A percentile compares a stretch with the other conserved stretches of the same genome.
These are phyloP conservation scores for Tulasnella sp. DNA, from an alignment of 768 basidiomycete genomes.

Conservation along the genomic window DNA sequence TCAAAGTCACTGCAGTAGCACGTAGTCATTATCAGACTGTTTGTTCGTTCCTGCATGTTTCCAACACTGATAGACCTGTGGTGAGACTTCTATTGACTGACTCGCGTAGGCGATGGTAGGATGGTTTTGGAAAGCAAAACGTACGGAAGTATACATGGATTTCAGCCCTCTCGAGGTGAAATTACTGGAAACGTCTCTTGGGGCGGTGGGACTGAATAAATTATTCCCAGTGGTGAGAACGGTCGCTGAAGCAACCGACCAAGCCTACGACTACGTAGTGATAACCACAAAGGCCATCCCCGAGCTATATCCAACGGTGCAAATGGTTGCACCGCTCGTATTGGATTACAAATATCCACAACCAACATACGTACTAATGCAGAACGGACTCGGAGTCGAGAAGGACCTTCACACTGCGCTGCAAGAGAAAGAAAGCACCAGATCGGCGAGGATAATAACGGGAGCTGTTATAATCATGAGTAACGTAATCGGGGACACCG, in stretches of 20 bases:
- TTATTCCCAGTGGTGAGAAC: constrained; percentile 52
- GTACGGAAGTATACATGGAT: constrained; percentile 55
- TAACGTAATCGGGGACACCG: constrained; percentile 2
- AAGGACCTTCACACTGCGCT: constrained; percentile 57
- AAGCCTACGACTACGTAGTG: constrained; percentile 60
- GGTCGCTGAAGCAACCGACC: constrained; percentile 57
- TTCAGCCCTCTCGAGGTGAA: constrained; percentile 61
- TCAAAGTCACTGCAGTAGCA: constrained; percentile 69
- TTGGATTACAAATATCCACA: constrained; percentile 48
- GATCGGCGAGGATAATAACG: constrained; percentile 8
- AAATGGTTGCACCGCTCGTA: constrained; percentile 56
- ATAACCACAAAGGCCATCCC: constrained; percentile 69
- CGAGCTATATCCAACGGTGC: constrained; percentile 56
- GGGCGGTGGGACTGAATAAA: constrained; percentile 24
- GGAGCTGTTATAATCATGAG: not conserved
- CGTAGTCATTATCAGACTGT: constrained; percentile 60
- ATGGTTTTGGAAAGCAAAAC: constrained; percentile 55
- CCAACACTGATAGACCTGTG: not conserved
- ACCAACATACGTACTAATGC: constrained; percentile 59
- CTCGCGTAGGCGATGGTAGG: constrained; percentile 33
- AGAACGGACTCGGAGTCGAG: constrained; percentile 74
- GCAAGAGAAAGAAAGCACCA: constrained; percentile 38
- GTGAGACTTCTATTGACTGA: not conserved
- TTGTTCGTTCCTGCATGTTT: constrained; percentile 41
- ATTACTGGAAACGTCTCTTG: not conserved